Evolutionary conservation across 768 basidiomycete genomes (phyloP).

Genomic region (Boletales sp.): DNA sequence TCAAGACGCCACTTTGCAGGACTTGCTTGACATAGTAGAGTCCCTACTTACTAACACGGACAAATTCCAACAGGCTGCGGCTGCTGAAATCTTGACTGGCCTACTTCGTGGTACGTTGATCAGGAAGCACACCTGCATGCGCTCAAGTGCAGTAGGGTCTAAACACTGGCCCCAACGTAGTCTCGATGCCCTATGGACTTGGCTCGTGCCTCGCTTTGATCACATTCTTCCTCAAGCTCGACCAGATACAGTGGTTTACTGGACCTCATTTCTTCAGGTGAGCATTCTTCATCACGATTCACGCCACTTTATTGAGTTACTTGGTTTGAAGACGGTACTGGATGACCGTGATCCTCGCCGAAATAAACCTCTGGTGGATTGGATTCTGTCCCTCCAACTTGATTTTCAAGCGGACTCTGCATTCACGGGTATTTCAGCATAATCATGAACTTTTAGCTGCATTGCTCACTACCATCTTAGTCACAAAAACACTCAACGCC

Average conservation of each 20-base stretch:
- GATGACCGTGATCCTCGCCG: slow-evolving; percentile 78
- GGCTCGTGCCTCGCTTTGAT: slow-evolving; percentile 61
- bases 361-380: slow-evolving; percentile 66
- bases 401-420: slow-evolving; percentile 86
- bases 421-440: slow-evolving; percentile 63
- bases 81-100: slow-evolving; percentile 70
- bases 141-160: slow-evolving; percentile 46
- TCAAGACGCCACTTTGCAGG: slow-evolving; percentile 48
- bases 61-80: slow-evolving; percentile 84
- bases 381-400: slow-evolving; percentile 69
- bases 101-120: slow-evolving; percentile 59
- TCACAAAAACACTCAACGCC: slow-evolving; percentile 70
- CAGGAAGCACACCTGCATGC: not conserved
- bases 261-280: slow-evolving; percentile 60
- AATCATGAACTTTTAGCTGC: not conserved
- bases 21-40: slow-evolving; percentile 54
- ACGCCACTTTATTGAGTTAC: slow-evolving; percentile 3
- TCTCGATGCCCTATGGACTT: slow-evolving; percentile 62
- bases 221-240: slow-evolving; percentile 71
- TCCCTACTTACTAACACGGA: slow-evolving; percentile 60
- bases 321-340: slow-evolving; percentile 43
- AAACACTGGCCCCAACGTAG: slow-evolving; percentile 75
- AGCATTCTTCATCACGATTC: not conserved
- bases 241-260: slow-evolving; percentile 77
- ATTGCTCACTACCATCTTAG: slow-evolving; percentile 36